Evolutionary conservation across 768 basidiomycete species (phyloP).

Genomic region (Macrocybe gigantea): DNA sequence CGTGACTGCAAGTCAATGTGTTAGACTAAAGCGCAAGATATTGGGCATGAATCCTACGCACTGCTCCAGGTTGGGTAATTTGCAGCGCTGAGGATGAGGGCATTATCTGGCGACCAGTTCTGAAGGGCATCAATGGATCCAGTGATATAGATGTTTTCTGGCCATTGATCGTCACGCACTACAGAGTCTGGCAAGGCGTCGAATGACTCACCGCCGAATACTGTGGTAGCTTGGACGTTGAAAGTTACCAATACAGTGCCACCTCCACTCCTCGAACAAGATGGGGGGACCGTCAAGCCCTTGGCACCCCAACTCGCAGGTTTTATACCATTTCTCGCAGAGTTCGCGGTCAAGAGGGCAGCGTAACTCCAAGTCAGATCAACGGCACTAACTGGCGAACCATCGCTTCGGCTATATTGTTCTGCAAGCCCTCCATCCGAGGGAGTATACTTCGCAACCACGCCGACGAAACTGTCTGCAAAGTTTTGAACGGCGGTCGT

Average conservation of each 20-base stretch:
- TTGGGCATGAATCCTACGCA: conserved; percentile 25
- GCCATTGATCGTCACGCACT: background rate
- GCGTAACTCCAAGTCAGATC: conserved; percentile 81
- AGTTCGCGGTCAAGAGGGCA: conserved; percentile 53
- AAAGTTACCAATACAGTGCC: conserved; percentile 51
- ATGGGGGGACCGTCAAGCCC: conserved; percentile 41
- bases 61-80: conserved; percentile 67
- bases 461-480: conserved; percentile 60
- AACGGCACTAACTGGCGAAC: conserved; percentile 49
- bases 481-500: conserved; percentile 42
- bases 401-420: conserved; percentile 48
- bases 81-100: conserved; percentile 45
- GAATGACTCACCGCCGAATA: conserved; percentile 44
- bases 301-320: conserved; percentile 62
- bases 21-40: background rate
- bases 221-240: conserved; percentile 57
- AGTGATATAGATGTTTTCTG: conserved; percentile 67
- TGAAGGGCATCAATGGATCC: conserved; percentile 51
- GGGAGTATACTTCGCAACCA: conserved; percentile 60
- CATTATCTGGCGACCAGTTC: conserved; percentile 57
- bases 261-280: conserved; percentile 30
- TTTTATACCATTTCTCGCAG: conserved; percentile 41
- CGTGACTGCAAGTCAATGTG: conserved; percentile 37
- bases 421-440: conserved; percentile 54
- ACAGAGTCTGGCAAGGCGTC: background rate